Base-by-base conservation (phyloP, 768 basidiomycete genomes). In the Stropharia rugosoannulata region DNA sequence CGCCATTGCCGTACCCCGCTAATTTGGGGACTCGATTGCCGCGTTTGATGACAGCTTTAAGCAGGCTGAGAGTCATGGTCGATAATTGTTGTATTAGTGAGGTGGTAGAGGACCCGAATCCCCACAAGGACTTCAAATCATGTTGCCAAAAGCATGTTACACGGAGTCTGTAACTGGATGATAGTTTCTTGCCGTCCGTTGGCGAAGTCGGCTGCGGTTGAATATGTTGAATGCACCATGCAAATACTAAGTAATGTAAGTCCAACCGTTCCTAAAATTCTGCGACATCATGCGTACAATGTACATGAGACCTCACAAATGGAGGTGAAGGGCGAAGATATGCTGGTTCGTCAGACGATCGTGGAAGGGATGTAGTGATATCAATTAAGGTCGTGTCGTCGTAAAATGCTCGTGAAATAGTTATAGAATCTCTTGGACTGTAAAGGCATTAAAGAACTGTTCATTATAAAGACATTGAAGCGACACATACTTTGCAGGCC, bases 91-190 rank as follows among this genome's bases (percentile, higher is more conserved):
- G 90, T 8, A 83, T 79, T 9, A 93, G 64, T 29, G 82, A 79
- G 13, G 71, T 58, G 13, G 82, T 75, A 1, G 83, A 78, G 0
- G 86, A 81, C 6, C 85, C 86, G 49, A 94, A 80, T 38, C 85
- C 90, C 93, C 93, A 96, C 38, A 92, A 68, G 0, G 92, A 82
- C 59, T 90, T 89, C 27, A 96, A 81, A 73, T 97, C 92, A 68
- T 96, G 95, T 66, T 95, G 92, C 91, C 93, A 96, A 67, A 96
- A 95, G 66, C 92, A 95, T 1, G 91, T 94, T 58, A 95, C 83
- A 37, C 92, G 86, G 25, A 93, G 67, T 57, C 80, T 75, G 41
- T 73, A 76, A 51, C 64, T 63, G 10, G 59, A 42, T 8, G 62
- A 57, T 19, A 44, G 65, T 59, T 69, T 81, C 65, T 65, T 78